phyloP scores from a whole-genome alignment of 305 asterid genomes.

The Solanum hybrid region DNA sequence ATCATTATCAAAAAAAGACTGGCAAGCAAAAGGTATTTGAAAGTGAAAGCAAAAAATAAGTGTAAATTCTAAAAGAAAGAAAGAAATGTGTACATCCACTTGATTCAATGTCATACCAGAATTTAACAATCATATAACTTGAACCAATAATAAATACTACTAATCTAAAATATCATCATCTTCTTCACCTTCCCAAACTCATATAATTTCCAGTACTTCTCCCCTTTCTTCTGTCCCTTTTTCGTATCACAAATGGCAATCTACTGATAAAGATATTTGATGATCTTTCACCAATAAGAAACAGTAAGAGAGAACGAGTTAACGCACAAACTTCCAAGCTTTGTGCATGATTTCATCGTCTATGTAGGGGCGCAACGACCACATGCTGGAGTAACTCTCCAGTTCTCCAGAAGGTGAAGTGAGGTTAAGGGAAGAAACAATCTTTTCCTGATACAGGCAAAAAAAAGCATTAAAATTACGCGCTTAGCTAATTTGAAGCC shows the following conservation, averaged over 20 bases:
- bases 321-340: conserved; percentile 54
- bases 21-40: neutral
- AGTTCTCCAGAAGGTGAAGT: conserved; percentile 62
- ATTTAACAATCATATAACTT: neutral
- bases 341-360: conserved; percentile 53
- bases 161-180: neutral
- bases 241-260: neutral
- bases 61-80: neutral
- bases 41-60: neutral
- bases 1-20: neutral
- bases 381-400: conserved; percentile 73
- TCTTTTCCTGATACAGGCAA: conserved; percentile 34
- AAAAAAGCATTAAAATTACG: neutral
- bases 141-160: neutral
- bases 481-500: neutral
- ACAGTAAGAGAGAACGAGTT: neutral
- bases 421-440: conserved; percentile 51
- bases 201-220: neutral
- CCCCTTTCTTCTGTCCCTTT: neutral
- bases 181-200: neutral
- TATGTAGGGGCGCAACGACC: conserved; percentile 71
- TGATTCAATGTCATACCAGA: neutral
- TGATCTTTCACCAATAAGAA: neutral
- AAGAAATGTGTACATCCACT: neutral
- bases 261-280: neutral